Evolutionary conservation across 768 basidiomycete species (phyloP).

Genomic region (Butyriboletus loyo): DNA sequence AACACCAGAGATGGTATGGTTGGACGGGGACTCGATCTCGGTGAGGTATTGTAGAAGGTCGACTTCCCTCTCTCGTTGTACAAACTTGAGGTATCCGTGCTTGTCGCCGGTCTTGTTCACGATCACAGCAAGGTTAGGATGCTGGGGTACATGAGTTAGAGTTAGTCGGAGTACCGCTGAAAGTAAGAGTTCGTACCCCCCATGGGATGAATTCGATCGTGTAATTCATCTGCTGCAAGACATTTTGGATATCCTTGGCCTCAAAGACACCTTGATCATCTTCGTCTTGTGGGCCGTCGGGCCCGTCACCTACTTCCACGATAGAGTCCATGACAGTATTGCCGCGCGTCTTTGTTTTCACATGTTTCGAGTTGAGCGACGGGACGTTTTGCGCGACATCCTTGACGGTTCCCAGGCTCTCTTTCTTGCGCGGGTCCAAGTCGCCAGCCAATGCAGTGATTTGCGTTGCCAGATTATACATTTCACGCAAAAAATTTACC

Average conservation of each 20-base stretch:
- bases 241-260: conserved; percentile 1
- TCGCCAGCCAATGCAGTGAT: not conserved
- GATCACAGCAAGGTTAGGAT: not conserved
- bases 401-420: not conserved
- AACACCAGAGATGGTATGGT: not conserved
- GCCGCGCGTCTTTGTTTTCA: not conserved
- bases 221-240: conserved; percentile 1
- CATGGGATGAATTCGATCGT: not conserved
- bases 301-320: not conserved
- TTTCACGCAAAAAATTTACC: conserved; percentile 6
- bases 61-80: not conserved
- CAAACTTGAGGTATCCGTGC: conserved; percentile 4
- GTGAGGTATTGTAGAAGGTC: conserved; percentile 2
- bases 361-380: not conserved
- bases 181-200: not conserved
- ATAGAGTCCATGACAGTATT: not conserved
- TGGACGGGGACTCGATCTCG: not conserved
- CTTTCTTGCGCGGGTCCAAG: not conserved
- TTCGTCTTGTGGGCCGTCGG: no score
- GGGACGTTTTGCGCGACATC: not conserved
- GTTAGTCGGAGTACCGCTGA: not conserved
- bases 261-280: not conserved
- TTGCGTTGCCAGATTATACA: conserved; percentile 10
- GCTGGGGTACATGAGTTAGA: not conserved
- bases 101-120: not conserved